These are phyloP conservation scores for Aspergillus arachidicola DNA, from an alignment of 2,329 filamentous ascomycete genomes.

Conservation along the genomic window DNA sequence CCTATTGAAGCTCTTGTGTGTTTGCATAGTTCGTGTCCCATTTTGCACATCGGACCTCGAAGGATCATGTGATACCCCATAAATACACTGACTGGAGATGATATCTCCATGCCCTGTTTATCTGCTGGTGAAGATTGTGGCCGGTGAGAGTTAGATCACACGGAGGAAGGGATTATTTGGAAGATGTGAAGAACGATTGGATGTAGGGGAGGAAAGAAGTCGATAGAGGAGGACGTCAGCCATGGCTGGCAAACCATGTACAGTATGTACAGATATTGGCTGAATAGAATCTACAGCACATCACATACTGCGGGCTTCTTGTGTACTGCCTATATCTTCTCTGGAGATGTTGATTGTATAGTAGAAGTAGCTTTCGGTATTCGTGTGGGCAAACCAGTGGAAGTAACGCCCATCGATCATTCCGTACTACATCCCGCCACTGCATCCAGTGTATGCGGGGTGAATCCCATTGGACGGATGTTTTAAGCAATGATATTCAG, in stretches of 20 bases:
- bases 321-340: background rate
- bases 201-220: background rate
- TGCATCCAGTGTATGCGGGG: background rate
- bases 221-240: background rate
- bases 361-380: background rate
- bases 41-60: constrained; percentile 3
- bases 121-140: background rate
- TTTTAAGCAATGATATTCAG: background rate
- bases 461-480: background rate
- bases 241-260: background rate
- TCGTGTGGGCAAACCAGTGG: background rate
- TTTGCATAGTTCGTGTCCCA: background rate
- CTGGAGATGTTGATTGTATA: background rate
- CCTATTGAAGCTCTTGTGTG: constrained; percentile 3
- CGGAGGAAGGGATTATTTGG: background rate
- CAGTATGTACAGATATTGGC: background rate
- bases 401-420: background rate
- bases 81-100: constrained; percentile 1
- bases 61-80: constrained; percentile 17
- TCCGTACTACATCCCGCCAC: background rate
- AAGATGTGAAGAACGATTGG: background rate
- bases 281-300: background rate
- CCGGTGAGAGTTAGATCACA: background rate
- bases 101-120: background rate
- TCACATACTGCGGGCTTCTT: background rate